phyloP scores from a whole-genome alignment of 2,329 filamentous ascomycete species.

The Fusarium cyanostomum region DNA sequence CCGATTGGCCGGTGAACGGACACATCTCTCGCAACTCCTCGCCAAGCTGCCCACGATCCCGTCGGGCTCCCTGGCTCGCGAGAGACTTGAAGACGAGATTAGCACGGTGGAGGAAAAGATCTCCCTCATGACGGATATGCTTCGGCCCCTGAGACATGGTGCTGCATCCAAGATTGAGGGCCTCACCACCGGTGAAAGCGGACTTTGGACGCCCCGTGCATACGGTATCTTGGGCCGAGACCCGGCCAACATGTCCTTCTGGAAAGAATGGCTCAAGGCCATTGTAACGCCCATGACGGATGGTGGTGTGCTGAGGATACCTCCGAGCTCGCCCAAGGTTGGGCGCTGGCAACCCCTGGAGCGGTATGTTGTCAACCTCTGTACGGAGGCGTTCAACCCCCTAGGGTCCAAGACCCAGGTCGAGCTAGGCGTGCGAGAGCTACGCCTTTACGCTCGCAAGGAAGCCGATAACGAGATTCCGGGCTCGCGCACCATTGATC shows the following conservation, averaged over 20 bases:
- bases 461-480: slow-evolving; percentile 94
- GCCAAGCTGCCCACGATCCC: slow-evolving; percentile 81
- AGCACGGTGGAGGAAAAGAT: slow-evolving; percentile 98
- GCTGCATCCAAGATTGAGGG: slow-evolving; percentile 98
- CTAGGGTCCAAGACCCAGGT: slow-evolving; percentile 95
- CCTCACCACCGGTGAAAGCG: slow-evolving; percentile 92
- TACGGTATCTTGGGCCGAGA: slow-evolving; percentile 94
- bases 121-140: slow-evolving; percentile 92
- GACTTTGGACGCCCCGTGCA: slow-evolving; percentile 92
- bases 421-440: slow-evolving; percentile 86
- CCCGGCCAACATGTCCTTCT: slow-evolving; percentile 84
- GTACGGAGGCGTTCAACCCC: slow-evolving; percentile 92
- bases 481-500: slow-evolving; percentile 87
- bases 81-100: slow-evolving; percentile 91
- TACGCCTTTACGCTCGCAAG: slow-evolving; percentile 91
- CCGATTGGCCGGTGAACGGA: slow-evolving; percentile 84
- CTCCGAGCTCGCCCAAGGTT: slow-evolving; percentile 86
- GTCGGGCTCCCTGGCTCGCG: slow-evolving; percentile 83
- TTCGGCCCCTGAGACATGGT: slow-evolving; percentile 90
- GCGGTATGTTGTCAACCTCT: slow-evolving; percentile 95
- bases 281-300: slow-evolving; percentile 96
- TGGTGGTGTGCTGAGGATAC: slow-evolving; percentile 81
- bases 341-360: slow-evolving; percentile 97
- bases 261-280: slow-evolving; percentile 98
- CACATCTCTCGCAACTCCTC: slow-evolving; percentile 87